A percentile compares a stretch with the other conserved stretches of the same genome.
phyloP scores from a whole-genome alignment of 805 yeast species.

The Metschnikowia colocasiae region DNA sequence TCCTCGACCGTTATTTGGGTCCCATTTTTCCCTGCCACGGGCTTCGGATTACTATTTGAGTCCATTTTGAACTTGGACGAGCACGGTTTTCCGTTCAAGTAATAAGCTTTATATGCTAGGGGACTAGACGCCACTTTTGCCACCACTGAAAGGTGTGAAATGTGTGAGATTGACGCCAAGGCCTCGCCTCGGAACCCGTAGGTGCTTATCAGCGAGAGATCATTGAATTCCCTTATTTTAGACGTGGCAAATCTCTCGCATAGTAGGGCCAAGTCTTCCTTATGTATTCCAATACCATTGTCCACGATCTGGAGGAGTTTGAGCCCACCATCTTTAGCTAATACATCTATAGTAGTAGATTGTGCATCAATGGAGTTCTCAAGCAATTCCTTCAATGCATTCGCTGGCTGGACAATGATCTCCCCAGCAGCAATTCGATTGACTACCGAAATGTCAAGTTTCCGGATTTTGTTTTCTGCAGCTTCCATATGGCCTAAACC shows the following conservation, averaged over 20 bases:
- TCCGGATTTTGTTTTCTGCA: conserved; percentile 10
- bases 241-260: conserved; percentile 94
- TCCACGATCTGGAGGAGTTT: conserved; percentile 84
- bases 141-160: conserved; percentile 73
- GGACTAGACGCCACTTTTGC: conserved; percentile 61
- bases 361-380: conserved; percentile 92
- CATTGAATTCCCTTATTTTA: conserved; percentile 70
- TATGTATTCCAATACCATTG: conserved; percentile 78
- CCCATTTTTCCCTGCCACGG: conserved; percentile 84
- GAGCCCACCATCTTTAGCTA: conserved; percentile 89
- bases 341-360: conserved; percentile 67
- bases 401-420: conserved; percentile 88
- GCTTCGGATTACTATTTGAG: conserved; percentile 48
- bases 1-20: conserved; percentile 86
- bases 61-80: conserved; percentile 37
- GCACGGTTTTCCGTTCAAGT: conserved; percentile 59
- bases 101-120: conserved; percentile 72
- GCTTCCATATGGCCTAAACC: neutral
- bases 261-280: conserved; percentile 70
- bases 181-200: conserved; percentile 98
- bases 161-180: conserved; percentile 87
- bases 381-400: conserved; percentile 87
- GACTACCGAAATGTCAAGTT: conserved; percentile 68
- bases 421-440: conserved; percentile 97
- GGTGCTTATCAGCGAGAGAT: conserved; percentile 64